Conservation (phyloP, 345 rosid genomes). For the Eutrema japonicum region DNA sequence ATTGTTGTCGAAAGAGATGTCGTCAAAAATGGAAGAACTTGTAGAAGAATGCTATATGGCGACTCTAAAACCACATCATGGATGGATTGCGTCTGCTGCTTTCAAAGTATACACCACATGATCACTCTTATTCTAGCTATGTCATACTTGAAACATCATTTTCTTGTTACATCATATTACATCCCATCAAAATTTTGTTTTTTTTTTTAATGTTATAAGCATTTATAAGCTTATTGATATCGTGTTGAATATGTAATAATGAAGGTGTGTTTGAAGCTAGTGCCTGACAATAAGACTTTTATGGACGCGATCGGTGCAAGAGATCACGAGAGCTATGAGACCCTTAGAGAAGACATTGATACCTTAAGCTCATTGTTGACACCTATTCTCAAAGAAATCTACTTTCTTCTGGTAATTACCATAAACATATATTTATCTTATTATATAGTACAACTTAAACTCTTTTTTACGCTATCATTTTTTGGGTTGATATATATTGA, state of each 20-base stretch:
- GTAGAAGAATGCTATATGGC: conserved; percentile 77
- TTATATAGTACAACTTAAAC: background rate
- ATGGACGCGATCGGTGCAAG: conserved; percentile 56
- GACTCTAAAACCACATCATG: conserved; percentile 86
- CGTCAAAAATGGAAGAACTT: conserved; percentile 64
- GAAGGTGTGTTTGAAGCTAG: conserved; percentile 75
- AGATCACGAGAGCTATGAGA: conserved; percentile 52
- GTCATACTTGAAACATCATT: conserved; percentile 9
- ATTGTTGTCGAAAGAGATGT: conserved; percentile 58
- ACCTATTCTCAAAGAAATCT: conserved; percentile 69
- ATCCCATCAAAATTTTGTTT: background rate
- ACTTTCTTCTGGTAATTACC: conserved; percentile 61
- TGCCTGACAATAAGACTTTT: conserved; percentile 73
- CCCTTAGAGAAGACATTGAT: conserved; percentile 61
- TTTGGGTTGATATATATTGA: conserved; percentile 14
- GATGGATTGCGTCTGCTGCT: conserved; percentile 96
- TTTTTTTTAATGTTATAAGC: background rate
- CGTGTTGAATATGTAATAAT: conserved; percentile 10
- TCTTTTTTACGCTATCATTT: background rate
- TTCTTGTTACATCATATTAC: background rate
- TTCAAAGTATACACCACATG: conserved; percentile 57
- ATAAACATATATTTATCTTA: background rate
- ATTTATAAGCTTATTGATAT: conserved; percentile 1
- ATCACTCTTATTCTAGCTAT: background rate
- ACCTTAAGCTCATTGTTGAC: conserved; percentile 55